A percentile compares a stretch with the other conserved stretches of the same genome.
Evolutionary conservation across 176 grass and related monocot genomes (phyloP).

Genomic region (Triticum turgidum): DNA sequence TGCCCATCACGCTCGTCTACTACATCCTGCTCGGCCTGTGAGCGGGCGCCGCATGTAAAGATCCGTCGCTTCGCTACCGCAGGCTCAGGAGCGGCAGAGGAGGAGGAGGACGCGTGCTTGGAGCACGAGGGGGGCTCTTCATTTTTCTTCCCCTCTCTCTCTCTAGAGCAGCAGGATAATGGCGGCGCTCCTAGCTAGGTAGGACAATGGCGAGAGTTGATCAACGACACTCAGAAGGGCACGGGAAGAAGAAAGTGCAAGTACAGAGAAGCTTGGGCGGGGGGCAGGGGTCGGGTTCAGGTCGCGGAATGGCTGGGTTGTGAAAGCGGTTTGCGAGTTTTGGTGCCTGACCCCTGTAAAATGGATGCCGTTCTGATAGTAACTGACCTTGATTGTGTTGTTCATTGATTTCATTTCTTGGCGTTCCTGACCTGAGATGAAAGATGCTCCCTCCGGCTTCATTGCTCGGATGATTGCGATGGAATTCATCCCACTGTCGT

Average conservation of each 20-base stretch:
- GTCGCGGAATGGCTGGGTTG: constrained; percentile 3
- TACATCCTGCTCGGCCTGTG: constrained; percentile 90
- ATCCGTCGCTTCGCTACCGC: background rate
- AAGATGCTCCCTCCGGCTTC: background rate
- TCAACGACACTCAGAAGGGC: background rate
- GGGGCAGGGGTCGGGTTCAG: constrained; percentile 21
- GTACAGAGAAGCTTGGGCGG: constrained; percentile 27
- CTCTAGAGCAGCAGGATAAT: constrained; percentile 28
- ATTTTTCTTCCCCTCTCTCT: background rate
- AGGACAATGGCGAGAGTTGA: constrained; percentile 49
- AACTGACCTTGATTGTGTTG: background rate
- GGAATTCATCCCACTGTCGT: background rate
- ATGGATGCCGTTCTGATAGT: constrained; percentile 26
- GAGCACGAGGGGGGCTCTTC: constrained; percentile 17
- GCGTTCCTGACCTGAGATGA: constrained; percentile 14
- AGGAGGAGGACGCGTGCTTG: constrained; percentile 3
- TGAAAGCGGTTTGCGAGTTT: constrained; percentile 20
- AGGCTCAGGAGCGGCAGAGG: background rate
- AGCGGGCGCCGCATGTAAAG: constrained; percentile 16
- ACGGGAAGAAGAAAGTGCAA: constrained; percentile 29
- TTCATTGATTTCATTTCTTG: constrained; percentile 18
- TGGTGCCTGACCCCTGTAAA: constrained; percentile 43
- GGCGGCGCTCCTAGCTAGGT: constrained; percentile 29
- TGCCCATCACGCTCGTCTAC: constrained; percentile 91
- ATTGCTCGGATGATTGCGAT: background rate